Percentiles rank a stretch among this genome's conserved stretches.
Conservation (phyloP, 2,329 filamentous ascomycete species). For the Lasiodiplodia gonubiensis region DNA sequence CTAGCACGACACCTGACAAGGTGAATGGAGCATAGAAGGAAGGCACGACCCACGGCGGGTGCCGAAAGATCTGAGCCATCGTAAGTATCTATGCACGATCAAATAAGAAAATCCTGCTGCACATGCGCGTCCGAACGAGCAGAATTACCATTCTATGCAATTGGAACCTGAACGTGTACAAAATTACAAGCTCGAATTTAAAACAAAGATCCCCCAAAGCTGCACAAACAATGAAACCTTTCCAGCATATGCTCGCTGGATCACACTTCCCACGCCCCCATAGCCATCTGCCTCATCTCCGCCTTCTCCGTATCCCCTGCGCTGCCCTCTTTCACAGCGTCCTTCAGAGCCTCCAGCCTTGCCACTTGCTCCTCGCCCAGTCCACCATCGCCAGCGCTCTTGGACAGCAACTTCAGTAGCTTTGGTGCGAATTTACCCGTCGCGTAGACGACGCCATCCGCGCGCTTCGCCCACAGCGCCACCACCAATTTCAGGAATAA, state of each 20-base stretch:
- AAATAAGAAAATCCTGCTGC: too few species aligned
- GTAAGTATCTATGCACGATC: too few species aligned
- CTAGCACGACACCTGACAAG: too few species aligned
- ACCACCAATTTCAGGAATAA: conserved; percentile 46
- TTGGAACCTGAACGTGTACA: neutral
- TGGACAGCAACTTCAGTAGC: conserved; percentile 43
- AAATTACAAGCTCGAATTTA: neutral
- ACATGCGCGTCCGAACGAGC: too few species aligned
- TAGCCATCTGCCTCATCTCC: conserved; percentile 42
- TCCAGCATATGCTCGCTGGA: neutral
- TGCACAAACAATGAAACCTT: neutral
- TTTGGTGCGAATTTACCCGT: conserved; percentile 50
- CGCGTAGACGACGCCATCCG: conserved; percentile 46
- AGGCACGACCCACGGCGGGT: too few species aligned
- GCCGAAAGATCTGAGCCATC: too few species aligned
- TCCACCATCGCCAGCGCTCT: conserved; percentile 30
- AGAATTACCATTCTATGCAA: too few species aligned
- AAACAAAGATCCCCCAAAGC: neutral
- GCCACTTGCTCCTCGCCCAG: conserved; percentile 36
- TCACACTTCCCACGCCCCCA: conserved; percentile 18
- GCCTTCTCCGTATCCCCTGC: conserved; percentile 42
- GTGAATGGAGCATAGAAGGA: too few species aligned
- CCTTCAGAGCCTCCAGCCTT: conserved; percentile 46
- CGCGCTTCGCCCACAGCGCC: conserved; percentile 40
- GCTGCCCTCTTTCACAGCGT: conserved; percentile 41